These are phyloP conservation scores for Ajuga reptans DNA, from an alignment of 305 asterid species.

Conservation along the genomic window DNA sequence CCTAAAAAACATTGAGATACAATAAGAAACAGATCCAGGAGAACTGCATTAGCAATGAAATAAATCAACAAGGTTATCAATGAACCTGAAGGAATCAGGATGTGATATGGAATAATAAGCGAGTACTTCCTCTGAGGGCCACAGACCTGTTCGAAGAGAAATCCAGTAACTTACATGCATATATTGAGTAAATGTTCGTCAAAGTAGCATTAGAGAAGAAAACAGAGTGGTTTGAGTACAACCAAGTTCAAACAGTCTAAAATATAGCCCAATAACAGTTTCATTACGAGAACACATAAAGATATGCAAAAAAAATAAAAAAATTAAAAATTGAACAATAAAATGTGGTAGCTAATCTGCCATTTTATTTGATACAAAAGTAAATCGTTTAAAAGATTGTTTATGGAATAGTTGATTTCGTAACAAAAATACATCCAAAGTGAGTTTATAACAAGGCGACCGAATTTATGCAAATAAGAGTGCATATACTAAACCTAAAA, in stretches of 20 bases:
- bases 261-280: not conserved
- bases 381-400: not conserved
- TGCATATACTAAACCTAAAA: not conserved
- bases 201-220: slow-evolving; percentile 4
- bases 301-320: not conserved
- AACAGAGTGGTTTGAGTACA: not conserved
- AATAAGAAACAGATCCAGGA: slow-evolving; percentile 15
- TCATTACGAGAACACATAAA: not conserved
- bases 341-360: not conserved
- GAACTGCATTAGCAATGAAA: slow-evolving; percentile 8
- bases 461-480: not conserved
- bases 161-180: slow-evolving; percentile 15
- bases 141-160: slow-evolving; percentile 59
- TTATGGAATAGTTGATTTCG: not conserved
- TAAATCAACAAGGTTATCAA: not conserved
- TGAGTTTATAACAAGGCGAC: not conserved
- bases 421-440: not conserved
- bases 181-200: not conserved
- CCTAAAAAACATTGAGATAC: slow-evolving; percentile 33
- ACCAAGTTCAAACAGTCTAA: not conserved
- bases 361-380: not conserved
- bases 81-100: slow-evolving; percentile 38
- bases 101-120: slow-evolving; percentile 66
- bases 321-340: not conserved
- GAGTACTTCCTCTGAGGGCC: slow-evolving; percentile 93